Evolutionary conservation across 164 flowering plant genomes (phyloP), one percentile per base, ranked within the genome.

Genomic region (Chimonanthus salicifolius): DNA sequence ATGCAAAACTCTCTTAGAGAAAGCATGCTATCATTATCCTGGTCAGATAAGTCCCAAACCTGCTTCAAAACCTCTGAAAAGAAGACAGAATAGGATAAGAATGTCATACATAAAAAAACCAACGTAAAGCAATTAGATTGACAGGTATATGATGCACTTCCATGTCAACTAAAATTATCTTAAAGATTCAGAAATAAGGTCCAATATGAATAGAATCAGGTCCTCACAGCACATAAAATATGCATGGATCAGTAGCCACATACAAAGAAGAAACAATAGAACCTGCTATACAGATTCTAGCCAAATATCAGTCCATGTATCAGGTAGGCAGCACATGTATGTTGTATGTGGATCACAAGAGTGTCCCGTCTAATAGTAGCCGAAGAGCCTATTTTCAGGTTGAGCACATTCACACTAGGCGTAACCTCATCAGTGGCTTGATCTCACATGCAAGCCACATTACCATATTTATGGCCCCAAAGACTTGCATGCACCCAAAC

Each of bases 1-100:
- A 88, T 82, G 80, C 97, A 94, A 75, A 94, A 94, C 76, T 94
- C 99, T 78, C 86, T 87, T 78, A 91, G 77, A 51, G 99, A 90
- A 78, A 94, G 96, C 98, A 91, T 94, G 80, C 94, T 91, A 77
- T 94, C 99, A 78, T 83, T 87, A 81, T 94, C 99, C 80, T 94
- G 98, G 81, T 94, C 99, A 67, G 99, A 89, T 74, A 94, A 86
- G 81, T 94, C 97, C 99, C 99, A 94, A 7, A 94, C 99, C 88
- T 92, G 97, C 87, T 92, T 95, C 72, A 95, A 79, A 72, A 95
- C 88, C 91, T 93, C 99, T 95, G 92, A 44, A 9, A 80, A 79
- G 49, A 46, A 71, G 11, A 60, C 64, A 66, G 47, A 66, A 66
- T 44, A 66, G 48, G 48, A 66, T 5, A 66, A 66, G 68, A 47